Evolutionary conservation across 148 eudicot genomes (phyloP), one percentile per base, ranked within the genome.

Genomic region (Vaccinium macrocarpon): DNA sequence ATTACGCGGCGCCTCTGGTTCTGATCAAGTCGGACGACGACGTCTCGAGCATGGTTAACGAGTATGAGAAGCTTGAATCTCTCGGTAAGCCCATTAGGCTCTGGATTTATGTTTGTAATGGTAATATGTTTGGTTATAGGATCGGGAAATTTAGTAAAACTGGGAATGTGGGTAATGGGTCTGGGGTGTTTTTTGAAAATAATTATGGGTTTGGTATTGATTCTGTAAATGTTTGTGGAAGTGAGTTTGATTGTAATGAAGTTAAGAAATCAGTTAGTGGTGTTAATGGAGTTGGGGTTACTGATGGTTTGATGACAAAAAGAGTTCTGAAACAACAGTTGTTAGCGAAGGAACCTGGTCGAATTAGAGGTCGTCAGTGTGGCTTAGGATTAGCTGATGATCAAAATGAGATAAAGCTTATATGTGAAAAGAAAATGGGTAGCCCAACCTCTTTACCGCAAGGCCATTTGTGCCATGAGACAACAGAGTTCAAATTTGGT

Each of bases 81-180:
- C 25, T 19, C 6, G 82, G 88, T 66, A 86, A 68, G 85, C 57
- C 25, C 38, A 14, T 49, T 51, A 79, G 88, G 81, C 46, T 86
- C 27, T 86, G 85, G 88, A 46, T 83, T 29, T 86, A 48, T 74
- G 88, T 51, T 21, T 79, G 83, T 62, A 25, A 23, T 81, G 76
- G 62, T n/a, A 18, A 82, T 78, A 71, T 5, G 29, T 68, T n/a
- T 51, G 77, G 18, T 4, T 3, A 14, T 78, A 29, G 23, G 55
- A 13, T 23, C 0, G 35, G 32, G 10, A 50, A n/a, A 25, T 52
- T 6, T 3, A 51, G 52, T 48, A n/a, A 23, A 21, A 19, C 8
- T 79, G 27, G 11, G 83, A 55, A 84, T 25, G 46, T 19, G 32
- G 3, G 25, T 71, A 19, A n/a, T 23, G 76, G 48, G 49, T 64